Evolutionary conservation across 495 filamentous ascomycete genomes (phyloP).

Genomic region (Aspergillus cavernicola): DNA sequence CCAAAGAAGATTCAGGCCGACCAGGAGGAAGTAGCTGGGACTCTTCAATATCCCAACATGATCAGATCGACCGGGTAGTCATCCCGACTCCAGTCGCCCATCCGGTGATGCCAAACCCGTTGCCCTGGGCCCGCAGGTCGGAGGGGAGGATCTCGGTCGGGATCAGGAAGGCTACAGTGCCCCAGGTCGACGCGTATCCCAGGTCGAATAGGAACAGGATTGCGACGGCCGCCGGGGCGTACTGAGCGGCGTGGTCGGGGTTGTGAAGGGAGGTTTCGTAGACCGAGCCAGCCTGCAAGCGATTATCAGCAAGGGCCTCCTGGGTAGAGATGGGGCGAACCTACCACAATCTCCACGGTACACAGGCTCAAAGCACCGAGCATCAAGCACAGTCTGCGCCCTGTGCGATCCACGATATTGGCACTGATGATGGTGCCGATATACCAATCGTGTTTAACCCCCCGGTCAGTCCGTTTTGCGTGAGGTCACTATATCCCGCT

Average conservation of each 20-base stretch:
- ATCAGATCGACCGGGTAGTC: conserved; percentile 52
- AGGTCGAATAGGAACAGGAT: conserved; percentile 54
- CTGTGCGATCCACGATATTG: conserved; percentile 49
- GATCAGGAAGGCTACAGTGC: conserved; percentile 51
- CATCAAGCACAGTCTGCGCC: conserved; percentile 44
- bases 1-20: conserved; percentile 52
- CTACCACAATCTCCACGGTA: conserved; percentile 33
- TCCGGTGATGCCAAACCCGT: conserved; percentile 54
- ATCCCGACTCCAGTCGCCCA: conserved; percentile 56
- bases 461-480: conserved; percentile 49
- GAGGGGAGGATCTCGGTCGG: conserved; percentile 53
- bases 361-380: conserved; percentile 32
- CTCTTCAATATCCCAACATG: conserved; percentile 43
- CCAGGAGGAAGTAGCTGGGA: conserved; percentile 52
- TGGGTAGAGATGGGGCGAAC: background rate
- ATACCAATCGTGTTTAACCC: conserved; percentile 54
- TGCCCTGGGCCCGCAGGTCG: conserved; percentile 51
- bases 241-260: conserved; percentile 26
- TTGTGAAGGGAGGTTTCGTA: conserved; percentile 36
- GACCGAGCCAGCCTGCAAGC: conserved; percentile 30
- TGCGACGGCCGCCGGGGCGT: conserved; percentile 45
- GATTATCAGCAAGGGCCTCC: background rate
- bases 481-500: conserved; percentile 40
- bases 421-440: conserved; percentile 52
- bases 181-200: conserved; percentile 53